phyloP scores from a whole-genome alignment of 257 asterid genomes.

The Jacaranda copaia region DNA sequence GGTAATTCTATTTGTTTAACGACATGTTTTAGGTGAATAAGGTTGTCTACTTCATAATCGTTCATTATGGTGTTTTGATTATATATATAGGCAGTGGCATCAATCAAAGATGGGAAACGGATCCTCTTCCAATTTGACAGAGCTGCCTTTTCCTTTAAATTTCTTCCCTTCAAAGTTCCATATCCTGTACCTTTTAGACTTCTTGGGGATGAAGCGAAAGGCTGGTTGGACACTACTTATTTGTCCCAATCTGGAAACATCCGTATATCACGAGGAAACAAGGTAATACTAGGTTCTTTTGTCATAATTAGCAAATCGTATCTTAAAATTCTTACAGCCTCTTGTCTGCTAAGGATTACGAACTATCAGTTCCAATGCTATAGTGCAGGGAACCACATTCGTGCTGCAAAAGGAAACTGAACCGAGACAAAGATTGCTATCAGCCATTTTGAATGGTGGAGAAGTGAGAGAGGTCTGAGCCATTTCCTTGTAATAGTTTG shows the following conservation, averaged over 20 bases:
- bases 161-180: conserved; percentile 91
- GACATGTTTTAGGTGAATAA: neutral
- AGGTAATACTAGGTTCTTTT: conserved; percentile 55
- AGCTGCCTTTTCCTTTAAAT: conserved; percentile 86
- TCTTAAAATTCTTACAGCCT: neutral
- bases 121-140: conserved; percentile 86
- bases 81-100: conserved; percentile 73
- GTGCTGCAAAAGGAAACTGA: conserved; percentile 94
- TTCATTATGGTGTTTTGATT: conserved; percentile 7
- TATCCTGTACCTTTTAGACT: conserved; percentile 93
- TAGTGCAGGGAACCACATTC: conserved; percentile 99
- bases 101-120: conserved; percentile 67
- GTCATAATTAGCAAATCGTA: neutral
- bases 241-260: conserved; percentile 86
- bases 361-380: conserved; percentile 52
- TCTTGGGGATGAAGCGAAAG: conserved; percentile 97
- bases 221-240: conserved; percentile 94
- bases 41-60: neutral
- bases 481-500: neutral
- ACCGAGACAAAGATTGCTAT: conserved; percentile 74
- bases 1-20: neutral
- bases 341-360: conserved; percentile 48
- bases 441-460: conserved; percentile 63
- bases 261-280: conserved; percentile 92
- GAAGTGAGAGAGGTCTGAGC: conserved; percentile 65